phyloP scores from a whole-genome alignment of 208 protist genomes.

The Wallacemonas sp. region DNA sequence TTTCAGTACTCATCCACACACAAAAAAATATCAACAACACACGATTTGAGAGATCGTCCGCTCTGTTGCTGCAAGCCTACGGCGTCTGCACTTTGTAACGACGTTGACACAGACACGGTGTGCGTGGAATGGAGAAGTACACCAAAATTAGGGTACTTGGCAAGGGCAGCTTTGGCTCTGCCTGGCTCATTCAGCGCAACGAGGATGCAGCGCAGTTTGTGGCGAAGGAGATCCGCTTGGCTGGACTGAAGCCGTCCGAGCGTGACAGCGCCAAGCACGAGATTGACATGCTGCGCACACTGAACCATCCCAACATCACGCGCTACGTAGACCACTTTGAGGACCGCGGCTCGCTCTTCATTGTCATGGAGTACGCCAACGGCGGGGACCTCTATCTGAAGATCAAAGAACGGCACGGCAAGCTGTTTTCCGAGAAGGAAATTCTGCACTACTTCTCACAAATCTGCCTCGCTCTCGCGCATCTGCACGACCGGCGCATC shows the following conservation, averaged over 20 bases:
- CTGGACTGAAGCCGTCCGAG: conserved; percentile 77
- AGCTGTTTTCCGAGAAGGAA: conserved; percentile 73
- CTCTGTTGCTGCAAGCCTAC: no score
- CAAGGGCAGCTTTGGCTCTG: conserved; percentile 92
- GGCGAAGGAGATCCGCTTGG: conserved; percentile 86
- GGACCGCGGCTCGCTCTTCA: conserved; percentile 77
- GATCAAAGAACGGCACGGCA: conserved; percentile 73
- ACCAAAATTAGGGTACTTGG: conserved; percentile 84
- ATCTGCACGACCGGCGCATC: conserved; percentile 88
- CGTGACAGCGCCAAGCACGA: conserved; percentile 86
- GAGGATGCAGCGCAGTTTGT: conserved; percentile 85
- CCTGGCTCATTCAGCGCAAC: conserved; percentile 86
- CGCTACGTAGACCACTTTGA: conserved; percentile 90
- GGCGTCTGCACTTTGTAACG: no score
- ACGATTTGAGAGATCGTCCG: no score
- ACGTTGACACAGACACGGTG: no score
- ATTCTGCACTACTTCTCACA: conserved; percentile 88
- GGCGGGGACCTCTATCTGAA: conserved; percentile 88
- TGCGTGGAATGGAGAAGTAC: conserved; percentile 92
- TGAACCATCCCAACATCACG: conserved; percentile 93
- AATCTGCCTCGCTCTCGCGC: conserved; percentile 77
- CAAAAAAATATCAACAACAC: no score
- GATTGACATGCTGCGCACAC: conserved; percentile 84
- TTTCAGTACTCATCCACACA: no score
- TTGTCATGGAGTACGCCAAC: conserved; percentile 94